Evolutionary conservation across 495 filamentous ascomycete genomes (phyloP), one percentile per base, ranked within the genome.

Genomic region (Neurospora sp.): DNA sequence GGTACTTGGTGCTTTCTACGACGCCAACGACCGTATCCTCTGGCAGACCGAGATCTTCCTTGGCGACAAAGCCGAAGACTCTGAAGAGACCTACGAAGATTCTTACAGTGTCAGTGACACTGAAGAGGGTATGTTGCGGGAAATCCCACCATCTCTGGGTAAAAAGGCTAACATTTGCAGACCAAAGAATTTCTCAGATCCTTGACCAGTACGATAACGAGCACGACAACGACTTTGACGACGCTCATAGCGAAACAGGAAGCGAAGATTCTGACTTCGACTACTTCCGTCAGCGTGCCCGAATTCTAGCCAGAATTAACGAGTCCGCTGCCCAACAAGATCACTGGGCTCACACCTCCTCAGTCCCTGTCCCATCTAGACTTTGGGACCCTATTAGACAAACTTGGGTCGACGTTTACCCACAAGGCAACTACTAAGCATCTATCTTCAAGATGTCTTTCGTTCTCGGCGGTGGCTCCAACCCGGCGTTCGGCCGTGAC

Each of bases 401-500:
- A 8, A 69, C 62, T 5, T 44, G 18, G 35, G n/a, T 70, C 27
- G 23, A 37, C 27, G 16, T 14, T 41, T 71, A 42, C 37, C 42
- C 12, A 0, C n/a, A 31, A n/a, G 31, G 39, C 10, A 9, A 40
- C 39, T 20, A 69, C 31, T 39, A 38, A 18, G 23, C 6, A 62
- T 60, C 11, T 2, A 16, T 8, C 20, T n/a, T 3, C 49, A 39
- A 39, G 7, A 77, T 77, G 76, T 60, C 76, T 27, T 72, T 75
- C 42, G 72, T 11, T 71, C 16, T 71, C 60, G 54, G 71, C 20
- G 75, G 71, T 41, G 79, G 79, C 6, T 69, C 39, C 75, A 81
- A 81, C 69, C 79, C 79, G 3, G 27, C 70, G 9, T 73, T 72
- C 66, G 79, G 79, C 49, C 76, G 75, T 20, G 79, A 81, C 66